Base-by-base conservation (phyloP, 1,139 yeast species). In the Scheffersomyces titani region DNA sequence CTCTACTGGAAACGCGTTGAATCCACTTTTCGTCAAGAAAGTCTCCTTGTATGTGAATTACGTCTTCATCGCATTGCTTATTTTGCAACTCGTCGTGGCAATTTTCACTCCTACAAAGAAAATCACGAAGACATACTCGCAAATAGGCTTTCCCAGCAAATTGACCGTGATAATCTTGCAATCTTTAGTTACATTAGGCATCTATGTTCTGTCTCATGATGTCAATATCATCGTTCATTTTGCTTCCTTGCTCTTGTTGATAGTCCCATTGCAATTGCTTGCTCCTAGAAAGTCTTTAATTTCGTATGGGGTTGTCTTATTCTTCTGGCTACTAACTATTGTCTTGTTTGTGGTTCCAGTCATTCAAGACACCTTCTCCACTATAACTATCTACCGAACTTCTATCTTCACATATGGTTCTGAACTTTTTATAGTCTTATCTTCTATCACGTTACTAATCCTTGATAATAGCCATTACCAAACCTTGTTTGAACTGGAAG, bases 361-460 rank as follows among this genome's bases (percentile, higher is more conserved):
- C 40, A 50, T 59, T 3, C 69, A 67, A 57, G 71, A 69, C 56
- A 19, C 51, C 19, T 52, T 62, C 44, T 68, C 71, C 2, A 51
- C 60, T 6, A 63, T 64, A 53, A 61, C 63, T 52, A 59, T 65
- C 52, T 63, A 56, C 50, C 52, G 48, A 50, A 40, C 36, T 30
- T 11, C 48, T 18, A 19, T 46, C 21, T 48, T 22, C 18, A 50
- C 48, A n/a, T 44, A 57, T 6, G 61, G 61, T 50, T 24, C 64
- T 24, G 61, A 59, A n/a, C 53, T 63, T 21, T 11, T 59, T 5
- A 44, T 62, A 20, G 30, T 61, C 16, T 36, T 61, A 22, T 60
- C 59, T 48, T 53, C 66, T 5, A 13, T 56, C 19, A 45, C 54
- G 16, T 53, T 62, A 11, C 60, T 63, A 24, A 20, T 57, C 21